Evolutionary conservation across 768 basidiomycete species (phyloP), one percentile per base, ranked within the genome.

Genomic region (Phlebiopsis flavidoalba): DNA sequence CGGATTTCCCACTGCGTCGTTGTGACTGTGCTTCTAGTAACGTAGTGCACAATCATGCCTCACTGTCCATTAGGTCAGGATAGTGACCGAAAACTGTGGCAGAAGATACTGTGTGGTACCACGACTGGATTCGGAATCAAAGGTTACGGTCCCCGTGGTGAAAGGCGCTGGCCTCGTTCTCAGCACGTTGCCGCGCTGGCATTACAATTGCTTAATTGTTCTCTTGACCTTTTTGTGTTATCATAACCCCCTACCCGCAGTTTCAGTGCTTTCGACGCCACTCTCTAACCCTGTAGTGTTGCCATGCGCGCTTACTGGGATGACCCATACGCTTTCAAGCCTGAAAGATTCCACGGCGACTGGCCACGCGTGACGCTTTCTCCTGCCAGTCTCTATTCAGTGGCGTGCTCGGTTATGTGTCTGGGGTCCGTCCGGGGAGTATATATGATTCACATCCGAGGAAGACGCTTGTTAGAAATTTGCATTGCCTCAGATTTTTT

Each of bases 361-460:
- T 86, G 81, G 78, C 76, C 79, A n/a, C 74, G 77, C 37, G 82
- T 84, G 65, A 83, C 83, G 0, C 83, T 83, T 65, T 31, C 81
- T 24, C 80, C 83, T 4, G 26, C 26, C 26, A n/a, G n/a, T n/a
- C n/a, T n/a, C n/a, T n/a, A 3, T 84, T 84, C 66, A 81, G 78
- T 57, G 73, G 67, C 57, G 81, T 75, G 59, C 76, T 15, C 74
- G 80, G 5, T 74, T 74, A 22, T 82, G 80, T 67, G 50, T 47
- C 36, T 31, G 37, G 5, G 49, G 46, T 24, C 67, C 66, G 61
- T 58, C 22, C 47, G 57, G 33, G 12, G 12, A 33, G 15, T 26
- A 12, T 17, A 12, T 17, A 1, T 14, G 5, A 12, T 47, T 17
- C 4, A 12, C 58, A 10, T 14, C 43, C 26, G 33, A 58, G 45